A percentile compares a stretch with the other conserved stretches of the same genome.
phyloP scores from a whole-genome alignment of 805 yeast genomes.

The Candida railenensis region DNA sequence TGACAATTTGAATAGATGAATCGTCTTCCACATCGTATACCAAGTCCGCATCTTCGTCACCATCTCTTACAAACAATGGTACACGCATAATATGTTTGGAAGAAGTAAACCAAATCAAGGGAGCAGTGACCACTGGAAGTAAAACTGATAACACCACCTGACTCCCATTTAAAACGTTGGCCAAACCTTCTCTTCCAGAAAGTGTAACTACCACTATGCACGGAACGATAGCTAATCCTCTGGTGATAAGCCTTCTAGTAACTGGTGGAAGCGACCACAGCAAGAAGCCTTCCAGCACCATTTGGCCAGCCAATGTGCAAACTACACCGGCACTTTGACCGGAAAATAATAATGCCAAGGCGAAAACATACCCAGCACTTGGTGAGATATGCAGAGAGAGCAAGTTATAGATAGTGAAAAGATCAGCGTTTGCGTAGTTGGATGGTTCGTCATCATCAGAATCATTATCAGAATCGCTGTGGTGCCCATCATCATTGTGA shows the following conservation, averaged over 20 bases:
- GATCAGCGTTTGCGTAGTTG: conserved; percentile 55
- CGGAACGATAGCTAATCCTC: conserved; percentile 83
- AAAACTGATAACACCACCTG: conserved; percentile 82
- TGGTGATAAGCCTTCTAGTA: conserved; percentile 72
- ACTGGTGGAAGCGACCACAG: conserved; percentile 82
- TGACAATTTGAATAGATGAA: conserved; percentile 2
- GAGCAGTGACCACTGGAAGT: conserved; percentile 86
- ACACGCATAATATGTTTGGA: conserved; percentile 66
- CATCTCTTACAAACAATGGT: conserved; percentile 32
- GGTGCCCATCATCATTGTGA: conserved; percentile 11
- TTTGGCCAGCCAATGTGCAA: conserved; percentile 91
- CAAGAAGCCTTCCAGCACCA: conserved; percentile 88
- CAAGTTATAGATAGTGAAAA: conserved; percentile 75
- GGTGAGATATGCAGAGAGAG: conserved; percentile 70
- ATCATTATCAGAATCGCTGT: conserved; percentile 16
- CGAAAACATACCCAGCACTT: conserved; percentile 86
- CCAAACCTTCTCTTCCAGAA: conserved; percentile 80
- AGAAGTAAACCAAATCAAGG: conserved; percentile 79
- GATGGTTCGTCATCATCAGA: conserved; percentile 38
- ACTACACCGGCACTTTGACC: conserved; percentile 97
- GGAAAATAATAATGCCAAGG: conserved; percentile 80
- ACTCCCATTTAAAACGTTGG: conserved; percentile 69
- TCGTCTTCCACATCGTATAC: conserved; percentile 13
- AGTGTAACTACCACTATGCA: conserved; percentile 71
- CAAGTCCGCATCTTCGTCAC: conserved; percentile 25